Conservation (phyloP, 352 stramenopile species). For the Phytophthora sp. region DNA sequence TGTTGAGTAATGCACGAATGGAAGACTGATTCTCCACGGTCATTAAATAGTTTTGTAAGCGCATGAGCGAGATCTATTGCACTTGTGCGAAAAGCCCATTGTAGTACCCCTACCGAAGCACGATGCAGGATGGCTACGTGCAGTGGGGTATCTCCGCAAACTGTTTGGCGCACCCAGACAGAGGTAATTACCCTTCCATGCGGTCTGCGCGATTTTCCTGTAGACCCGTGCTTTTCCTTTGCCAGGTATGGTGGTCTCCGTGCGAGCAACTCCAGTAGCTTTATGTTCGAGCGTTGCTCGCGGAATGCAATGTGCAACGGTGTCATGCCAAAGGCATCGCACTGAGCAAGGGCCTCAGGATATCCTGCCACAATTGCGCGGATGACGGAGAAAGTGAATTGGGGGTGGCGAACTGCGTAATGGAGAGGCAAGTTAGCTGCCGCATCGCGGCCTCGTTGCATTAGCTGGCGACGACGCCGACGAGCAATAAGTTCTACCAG, state of each 20-base stretch:
- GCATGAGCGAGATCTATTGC: background rate
- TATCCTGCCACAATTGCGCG: conserved; percentile 45
- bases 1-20: conserved; percentile 47
- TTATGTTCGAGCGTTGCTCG: conserved; percentile 28
- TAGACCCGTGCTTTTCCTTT: background rate
- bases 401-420: conserved; percentile 50
- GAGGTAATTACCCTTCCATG: background rate
- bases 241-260: background rate
- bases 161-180: conserved; percentile 25
- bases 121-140: conserved; percentile 44
- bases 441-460: conserved; percentile 48
- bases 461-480: conserved; percentile 56
- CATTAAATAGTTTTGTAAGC: conserved; percentile 34
- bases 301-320: conserved; percentile 68
- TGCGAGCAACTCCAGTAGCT: conserved; percentile 39
- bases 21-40: conserved; percentile 45
- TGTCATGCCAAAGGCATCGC: conserved; percentile 64
- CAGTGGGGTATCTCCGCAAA: conserved; percentile 45
- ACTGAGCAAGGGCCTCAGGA: conserved; percentile 39
- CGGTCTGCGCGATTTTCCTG: background rate
- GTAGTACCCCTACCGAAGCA: conserved; percentile 43
- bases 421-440: conserved; percentile 60
- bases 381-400: conserved; percentile 42
- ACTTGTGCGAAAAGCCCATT: conserved; percentile 34
- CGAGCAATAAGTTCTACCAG: conserved; percentile 59